Base-by-base conservation (phyloP, 192 early-diverging fungal genomes). In the Lunasporangiospora selenospora region DNA sequence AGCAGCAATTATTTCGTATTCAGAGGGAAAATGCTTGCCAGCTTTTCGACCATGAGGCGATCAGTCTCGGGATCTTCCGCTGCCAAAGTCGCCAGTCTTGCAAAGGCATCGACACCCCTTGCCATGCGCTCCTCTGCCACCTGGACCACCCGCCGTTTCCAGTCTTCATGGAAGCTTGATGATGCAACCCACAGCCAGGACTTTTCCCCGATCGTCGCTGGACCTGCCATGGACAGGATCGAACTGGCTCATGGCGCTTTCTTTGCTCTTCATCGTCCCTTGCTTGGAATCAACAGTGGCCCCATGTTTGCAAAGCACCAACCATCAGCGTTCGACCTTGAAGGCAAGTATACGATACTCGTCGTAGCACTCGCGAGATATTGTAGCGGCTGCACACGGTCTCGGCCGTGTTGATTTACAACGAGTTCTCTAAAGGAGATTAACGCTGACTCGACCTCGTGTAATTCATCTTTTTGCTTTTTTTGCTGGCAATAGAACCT, bases 231-330 rank as follows among this genome's bases (percentile, higher is more conserved):
- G 41, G 67, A 63, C 54, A 55, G 55, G 31, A 54, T 63, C 12
- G 86, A 87, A 45, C 62, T 87, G 11, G 82, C 82, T 16, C 76
- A 83, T 30, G 81, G 78, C 27, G 73, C 81, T 23, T 87, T 87
- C 65, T 87, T 84, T 62, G 83, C 86, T 5, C 58, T 82, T 12
- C 80, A 87, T 55, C 78, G 84, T 36, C 86, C 86, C 40, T 53
- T 85, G n/a, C 66, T 86, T 15, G 75, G 79, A 36, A 44, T 83
- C 18, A 67, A 67, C 2, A 67, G 57, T 29, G 45, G 26, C 18
- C 48, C 57, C 21, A n/a, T 47, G 15, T 62, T 63, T 16, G 19
- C 47, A 32, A 41, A 49, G 10, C 9, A 33, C 33, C 15, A 24
- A 30, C 45, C 38, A 27, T 44, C 39, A 18, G 16, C 32, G 23